A percentile compares a stretch with the other conserved stretches of the same genome.
Evolutionary conservation across 129 eudicot species (phyloP).

Genomic region (Gnaphalium uliginosum): DNA sequence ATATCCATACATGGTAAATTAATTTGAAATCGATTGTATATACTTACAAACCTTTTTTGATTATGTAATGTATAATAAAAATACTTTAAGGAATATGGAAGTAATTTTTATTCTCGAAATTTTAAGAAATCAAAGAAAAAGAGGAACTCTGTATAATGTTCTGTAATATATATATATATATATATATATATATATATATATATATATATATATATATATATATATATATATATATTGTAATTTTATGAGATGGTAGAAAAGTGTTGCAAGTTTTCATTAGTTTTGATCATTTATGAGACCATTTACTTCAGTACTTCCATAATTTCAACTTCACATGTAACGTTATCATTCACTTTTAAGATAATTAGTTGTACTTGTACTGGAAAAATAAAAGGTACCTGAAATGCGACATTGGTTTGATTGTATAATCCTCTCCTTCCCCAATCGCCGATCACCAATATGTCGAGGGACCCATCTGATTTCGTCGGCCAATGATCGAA

Average conservation of each 20-base stretch:
- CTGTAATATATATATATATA: no score
- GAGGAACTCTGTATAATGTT: no score
- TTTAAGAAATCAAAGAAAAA: no score
- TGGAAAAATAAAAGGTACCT: slow-evolving; percentile 37
- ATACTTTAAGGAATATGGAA: no score
- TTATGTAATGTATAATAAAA: no score
- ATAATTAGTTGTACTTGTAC: background rate
- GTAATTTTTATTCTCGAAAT: no score
- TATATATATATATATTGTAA: no score
- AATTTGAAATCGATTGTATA: no score
- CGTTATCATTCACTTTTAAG: background rate
- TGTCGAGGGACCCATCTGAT: slow-evolving; percentile 47
- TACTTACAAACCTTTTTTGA: no score
- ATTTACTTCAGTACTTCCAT: background rate
- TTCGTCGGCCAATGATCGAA: slow-evolving; percentile 42
- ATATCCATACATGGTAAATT: no score
- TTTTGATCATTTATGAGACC: background rate
- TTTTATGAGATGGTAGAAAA: background rate
- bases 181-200: no score
- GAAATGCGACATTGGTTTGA: slow-evolving; percentile 67
- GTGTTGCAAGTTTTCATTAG: background rate
- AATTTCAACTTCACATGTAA: background rate
- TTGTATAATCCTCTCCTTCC: slow-evolving; percentile 72
- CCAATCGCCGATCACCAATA: slow-evolving; percentile 87
- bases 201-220: no score